Conservation (phyloP, 2,329 filamentous ascomycete genomes). For the Tolypocladium sp. region DNA sequence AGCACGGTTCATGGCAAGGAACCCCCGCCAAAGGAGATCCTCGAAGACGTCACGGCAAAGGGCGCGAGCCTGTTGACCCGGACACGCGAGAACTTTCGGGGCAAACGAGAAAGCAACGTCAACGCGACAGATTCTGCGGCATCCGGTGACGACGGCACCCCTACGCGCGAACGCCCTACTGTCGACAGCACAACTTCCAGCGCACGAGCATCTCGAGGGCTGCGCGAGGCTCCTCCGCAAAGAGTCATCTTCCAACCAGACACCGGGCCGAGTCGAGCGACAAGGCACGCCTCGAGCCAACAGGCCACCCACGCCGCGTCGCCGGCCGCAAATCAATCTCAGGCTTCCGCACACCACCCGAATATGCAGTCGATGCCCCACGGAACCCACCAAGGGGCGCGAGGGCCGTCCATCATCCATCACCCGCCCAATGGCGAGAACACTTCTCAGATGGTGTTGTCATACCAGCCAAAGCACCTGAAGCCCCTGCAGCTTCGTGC, state of each 20-base stretch:
- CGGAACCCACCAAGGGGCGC: constrained; percentile 18
- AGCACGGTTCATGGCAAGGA: constrained; percentile 67
- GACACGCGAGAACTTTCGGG: constrained; percentile 66
- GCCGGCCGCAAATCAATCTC: constrained; percentile 14
- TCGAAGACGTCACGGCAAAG: constrained; percentile 81
- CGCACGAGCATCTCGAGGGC: constrained; percentile 51
- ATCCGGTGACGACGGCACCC: constrained; percentile 51
- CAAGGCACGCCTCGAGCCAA: constrained; percentile 46
- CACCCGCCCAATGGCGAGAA: constrained; percentile 47
- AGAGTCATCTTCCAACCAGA: constrained; percentile 81
- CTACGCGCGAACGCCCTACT: constrained; percentile 41
- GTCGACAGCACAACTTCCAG: constrained; percentile 41
- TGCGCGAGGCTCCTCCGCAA: constrained; percentile 77
- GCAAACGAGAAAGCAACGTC: constrained; percentile 37
- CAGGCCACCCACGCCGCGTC: constrained; percentile 21
- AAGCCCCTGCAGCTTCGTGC: constrained; percentile 60
- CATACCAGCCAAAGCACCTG: constrained; percentile 58
- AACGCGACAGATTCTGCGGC: constrained; percentile 48
- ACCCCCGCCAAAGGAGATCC: constrained; percentile 78
- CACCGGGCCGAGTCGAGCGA: constrained; percentile 53
- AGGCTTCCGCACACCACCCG: constrained; percentile 22
- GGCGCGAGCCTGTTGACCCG: constrained; percentile 71
- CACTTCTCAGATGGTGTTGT: constrained; percentile 51
- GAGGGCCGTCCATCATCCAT: constrained; percentile 36
- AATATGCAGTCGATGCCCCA: constrained; percentile 20